Evolutionary conservation across 1,284 basidiomycete genomes (phyloP).

Genomic region (Tylopilus sp.): DNA sequence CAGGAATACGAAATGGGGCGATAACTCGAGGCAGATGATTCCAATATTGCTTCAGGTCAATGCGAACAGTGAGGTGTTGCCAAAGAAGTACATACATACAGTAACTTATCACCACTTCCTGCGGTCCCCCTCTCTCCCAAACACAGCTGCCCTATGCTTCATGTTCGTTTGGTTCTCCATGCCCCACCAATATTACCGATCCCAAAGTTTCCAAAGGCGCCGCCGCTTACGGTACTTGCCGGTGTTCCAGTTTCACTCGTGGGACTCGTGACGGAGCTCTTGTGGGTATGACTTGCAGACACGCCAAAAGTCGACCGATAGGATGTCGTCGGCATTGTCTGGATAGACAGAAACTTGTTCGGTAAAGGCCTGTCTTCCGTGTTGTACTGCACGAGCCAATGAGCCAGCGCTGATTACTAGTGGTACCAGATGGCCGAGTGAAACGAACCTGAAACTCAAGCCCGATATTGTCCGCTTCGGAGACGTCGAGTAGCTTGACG

Average conservation of each 20-base stretch:
- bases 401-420: not conserved
- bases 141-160: constrained; percentile 1
- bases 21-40: not conserved
- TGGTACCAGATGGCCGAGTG: not conserved
- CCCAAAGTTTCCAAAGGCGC: constrained; percentile 50
- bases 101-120: constrained; percentile 8
- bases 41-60: not conserved
- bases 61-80: constrained; percentile 12
- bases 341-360: constrained; percentile 77
- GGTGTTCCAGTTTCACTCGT: constrained; percentile 25
- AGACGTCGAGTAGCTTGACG: constrained; percentile 75
- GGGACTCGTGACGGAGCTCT: constrained; percentile 24
- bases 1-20: not conserved
- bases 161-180: constrained; percentile 29
- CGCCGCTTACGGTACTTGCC: constrained; percentile 22
- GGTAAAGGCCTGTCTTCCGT: constrained; percentile 72
- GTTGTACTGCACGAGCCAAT: constrained; percentile 52
- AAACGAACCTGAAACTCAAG: constrained; percentile 79
- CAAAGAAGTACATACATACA: constrained; percentile 20
- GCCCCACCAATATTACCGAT: constrained; percentile 38
- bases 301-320: constrained; percentile 57
- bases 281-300: constrained; percentile 21
- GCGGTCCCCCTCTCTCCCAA: not conserved
- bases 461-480: constrained; percentile 72
- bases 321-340: constrained; percentile 57